Base-by-base conservation (phyloP, 768 basidiomycete genomes). In the Paxillus involutus region DNA sequence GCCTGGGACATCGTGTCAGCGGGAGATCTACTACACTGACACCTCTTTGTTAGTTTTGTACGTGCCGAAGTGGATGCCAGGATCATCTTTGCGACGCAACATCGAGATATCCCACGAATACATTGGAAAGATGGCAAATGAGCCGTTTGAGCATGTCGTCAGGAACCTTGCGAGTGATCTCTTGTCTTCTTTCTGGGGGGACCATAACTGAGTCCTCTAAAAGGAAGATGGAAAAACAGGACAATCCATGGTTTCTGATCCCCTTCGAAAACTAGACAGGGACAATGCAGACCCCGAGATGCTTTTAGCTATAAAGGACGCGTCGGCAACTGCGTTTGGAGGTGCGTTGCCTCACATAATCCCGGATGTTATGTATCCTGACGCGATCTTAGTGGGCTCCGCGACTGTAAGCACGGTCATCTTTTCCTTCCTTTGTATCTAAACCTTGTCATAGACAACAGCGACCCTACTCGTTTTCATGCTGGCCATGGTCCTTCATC, bases 401-500 rank as follows among this genome's bases (percentile, higher is more conserved):
- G 53, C 49, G 24, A 50, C 53, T 1, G 39, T 54, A 19, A 33
- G 24, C 47, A 33, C 45, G 13, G 37, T 17, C 2, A 26, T 29
- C 11, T 12, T 24, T n/a, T 42, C 30, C 26, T 3, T 8, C 13
- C 6, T 26, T 11, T 16, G 12, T 16, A 19, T 21, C 21, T 44
- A 6, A 48, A 26, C 24, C 26, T n/a, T 16, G 13, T 35, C 21
- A 39, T 21, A 55, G 53, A 50, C 40, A 17, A 39, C 54, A 32
- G 51, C 57, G 21, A 26, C 47, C 0, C 17, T 59, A 36, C 46
- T 44, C 0, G n/a, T 41, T 21, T 65, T 65, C 36, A 21, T 61
- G n/a, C 17, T 59, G 49, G 46, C 49, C 3, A 46, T 59, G 50
- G 6, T 48, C 3, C 35, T 47, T 48, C 57, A 52, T 37, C 61